Evolutionary conservation across 2,329 filamentous ascomycete genomes (phyloP), one percentile per base, ranked within the genome.

Genomic region (Nemania bipapillata): DNA sequence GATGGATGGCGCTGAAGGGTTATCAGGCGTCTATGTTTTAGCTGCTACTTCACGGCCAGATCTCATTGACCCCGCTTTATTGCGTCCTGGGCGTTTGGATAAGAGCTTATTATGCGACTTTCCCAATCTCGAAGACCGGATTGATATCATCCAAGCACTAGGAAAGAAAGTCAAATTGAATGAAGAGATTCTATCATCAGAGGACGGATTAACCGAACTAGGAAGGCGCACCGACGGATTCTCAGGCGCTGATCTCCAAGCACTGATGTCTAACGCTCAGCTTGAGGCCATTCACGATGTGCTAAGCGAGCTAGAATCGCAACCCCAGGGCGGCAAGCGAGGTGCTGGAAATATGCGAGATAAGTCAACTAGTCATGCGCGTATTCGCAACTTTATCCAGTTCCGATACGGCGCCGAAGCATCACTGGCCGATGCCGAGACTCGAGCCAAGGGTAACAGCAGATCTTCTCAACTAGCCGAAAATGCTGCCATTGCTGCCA

Each of bases 1-100:
- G 80, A 99, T 99, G 96, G 96, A 99, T 77, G 96, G 96, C 77
- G 96, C 96, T 0, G 96, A 99, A 80, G 96, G 96, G 0, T 83
- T 99, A 4, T 94, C 91, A 0, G 96, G 96, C 1, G 96, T 99
- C 0, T 99, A 99, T 75, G 96, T 99, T 5, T 87, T 99, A 2
- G 96, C 96, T 24, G 96, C 96, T 1, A 99, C 96, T 0, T 95
- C 91, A 1, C 86, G 96, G 4, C 96, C 96, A 0, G 96, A 99
- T 79, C 83, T 99, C 15, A 98, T 99, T 69, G 96, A 99, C 78
- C 95, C 96, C 12, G 96, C 96, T 0, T 84, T 99, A 28, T 86
- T 99, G 26, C 89, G 96, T 53, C 96, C 96, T 0, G 96, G 96
- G 7, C 92, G 96, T 73, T 83, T 99, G 17, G 96, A 99, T 78